Evolutionary conservation across 2,329 filamentous ascomycete species (phyloP).

Genomic region (Myriangium duriaei): DNA sequence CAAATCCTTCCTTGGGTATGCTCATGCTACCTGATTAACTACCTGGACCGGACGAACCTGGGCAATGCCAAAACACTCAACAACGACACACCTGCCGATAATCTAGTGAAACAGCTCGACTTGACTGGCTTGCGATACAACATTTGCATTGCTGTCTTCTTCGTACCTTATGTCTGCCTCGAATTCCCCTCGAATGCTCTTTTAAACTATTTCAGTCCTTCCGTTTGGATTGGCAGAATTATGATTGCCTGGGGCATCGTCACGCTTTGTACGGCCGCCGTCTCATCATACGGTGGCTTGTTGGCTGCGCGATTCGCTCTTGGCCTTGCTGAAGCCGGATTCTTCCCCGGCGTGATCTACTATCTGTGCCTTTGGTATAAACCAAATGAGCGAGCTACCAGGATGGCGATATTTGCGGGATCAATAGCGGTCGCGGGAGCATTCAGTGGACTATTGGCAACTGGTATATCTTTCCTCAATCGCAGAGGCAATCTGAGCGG

Average conservation of each 20-base stretch:
- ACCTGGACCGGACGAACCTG: conserved; percentile 8
- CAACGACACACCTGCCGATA: conserved; percentile 8
- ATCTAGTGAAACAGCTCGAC: conserved; percentile 7
- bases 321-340: conserved; percentile 29
- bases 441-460: conserved; percentile 44
- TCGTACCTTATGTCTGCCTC: conserved; percentile 24
- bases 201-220: conserved; percentile 19
- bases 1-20: conserved; percentile 8
- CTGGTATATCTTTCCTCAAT: conserved; percentile 34
- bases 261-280: conserved; percentile 10
- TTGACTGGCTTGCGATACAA: conserved; percentile 9
- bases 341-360: conserved; percentile 22
- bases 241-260: conserved; percentile 11
- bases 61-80: conserved; percentile 11
- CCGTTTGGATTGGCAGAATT: conserved; percentile 16
- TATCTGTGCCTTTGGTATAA: conserved; percentile 39
- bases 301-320: conserved; percentile 21
- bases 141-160: conserved; percentile 15
- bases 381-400: conserved; percentile 43
- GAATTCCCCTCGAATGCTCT: conserved; percentile 21
- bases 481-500: conserved; percentile 27
- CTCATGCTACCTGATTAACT: conserved; percentile 8
- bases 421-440: conserved; percentile 44
- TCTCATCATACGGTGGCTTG: conserved; percentile 7
- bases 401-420: conserved; percentile 43